Conservation (phyloP, 352 stramenopile genomes). For the Pythium folliculosum region DNA sequence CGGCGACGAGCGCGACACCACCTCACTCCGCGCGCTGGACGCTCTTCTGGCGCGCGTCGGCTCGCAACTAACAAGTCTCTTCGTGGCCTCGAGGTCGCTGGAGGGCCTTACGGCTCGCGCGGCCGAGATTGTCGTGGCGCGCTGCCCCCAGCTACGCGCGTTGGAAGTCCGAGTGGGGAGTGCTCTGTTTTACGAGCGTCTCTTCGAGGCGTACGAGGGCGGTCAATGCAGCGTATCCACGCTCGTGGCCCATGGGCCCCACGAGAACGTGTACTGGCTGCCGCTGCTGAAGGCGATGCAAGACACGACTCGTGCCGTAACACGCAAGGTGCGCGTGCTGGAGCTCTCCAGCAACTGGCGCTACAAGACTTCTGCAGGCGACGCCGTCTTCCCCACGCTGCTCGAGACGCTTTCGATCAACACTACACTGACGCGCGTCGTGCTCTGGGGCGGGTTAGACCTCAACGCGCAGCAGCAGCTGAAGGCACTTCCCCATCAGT, state of each 20-base stretch:
- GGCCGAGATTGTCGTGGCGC: constrained; percentile 6
- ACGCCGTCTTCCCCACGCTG: neutral
- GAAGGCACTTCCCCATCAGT: neutral
- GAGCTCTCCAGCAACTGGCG: too few species aligned
- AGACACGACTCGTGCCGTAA: neutral
- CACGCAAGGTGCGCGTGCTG: too few species aligned
- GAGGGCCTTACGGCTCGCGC: neutral
- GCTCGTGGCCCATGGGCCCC: neutral
- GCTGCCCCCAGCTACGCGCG: neutral
- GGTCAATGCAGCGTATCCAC: neutral
- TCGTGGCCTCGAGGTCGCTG: neutral
- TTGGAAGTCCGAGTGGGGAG: neutral
- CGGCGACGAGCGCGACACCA: neutral
- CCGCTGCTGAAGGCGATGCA: neutral
- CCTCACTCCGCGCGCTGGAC: constrained; percentile 1
- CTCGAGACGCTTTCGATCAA: neutral
- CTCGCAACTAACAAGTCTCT: neutral
- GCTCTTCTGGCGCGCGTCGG: constrained; percentile 17
- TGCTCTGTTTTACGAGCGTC: neutral
- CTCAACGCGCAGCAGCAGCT: neutral
- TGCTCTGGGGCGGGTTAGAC: neutral
- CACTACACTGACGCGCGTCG: neutral
- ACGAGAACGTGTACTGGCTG: too few species aligned
- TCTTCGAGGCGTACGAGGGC: neutral
- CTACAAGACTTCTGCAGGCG: too few species aligned